Conservation (phyloP, 2,329 filamentous ascomycete genomes). For the Tolypocladium ophioglossoides region DNA sequence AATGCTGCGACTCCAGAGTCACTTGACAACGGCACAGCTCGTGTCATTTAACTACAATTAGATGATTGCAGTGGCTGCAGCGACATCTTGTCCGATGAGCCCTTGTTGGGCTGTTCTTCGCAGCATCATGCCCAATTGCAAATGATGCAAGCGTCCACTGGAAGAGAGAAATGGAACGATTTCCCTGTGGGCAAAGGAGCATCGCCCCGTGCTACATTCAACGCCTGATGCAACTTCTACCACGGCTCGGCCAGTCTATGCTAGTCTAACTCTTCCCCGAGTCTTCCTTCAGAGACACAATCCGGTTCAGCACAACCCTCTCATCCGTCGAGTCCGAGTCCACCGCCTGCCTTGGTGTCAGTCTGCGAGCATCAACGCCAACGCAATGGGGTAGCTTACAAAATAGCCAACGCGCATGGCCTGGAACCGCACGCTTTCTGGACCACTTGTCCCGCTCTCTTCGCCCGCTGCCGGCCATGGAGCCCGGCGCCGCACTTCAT, state of each 20-base stretch:
- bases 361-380: conserved; percentile 1
- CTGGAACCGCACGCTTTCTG: conserved; percentile 80
- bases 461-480: conserved; percentile 79
- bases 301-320: conserved; percentile 77
- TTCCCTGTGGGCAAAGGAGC: background rate
- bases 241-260: background rate
- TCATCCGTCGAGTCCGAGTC: conserved; percentile 70
- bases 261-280: conserved; percentile 41
- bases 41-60: no score
- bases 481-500: conserved; percentile 60
- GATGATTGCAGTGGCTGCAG: background rate
- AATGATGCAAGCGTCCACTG: background rate
- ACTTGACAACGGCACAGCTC: background rate
- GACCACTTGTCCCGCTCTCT: conserved; percentile 49
- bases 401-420: conserved; percentile 84
- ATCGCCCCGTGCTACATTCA: background rate
- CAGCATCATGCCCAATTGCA: background rate
- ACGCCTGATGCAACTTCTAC: background rate
- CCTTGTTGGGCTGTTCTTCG: background rate
- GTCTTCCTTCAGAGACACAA: conserved; percentile 86
- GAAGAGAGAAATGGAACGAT: background rate
- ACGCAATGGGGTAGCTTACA: conserved; percentile 24
- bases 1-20: background rate
- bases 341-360: conserved; percentile 37
- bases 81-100: no score